These are phyloP conservation scores for Allantophomopsis cytisporea DNA, from an alignment of 2,329 filamentous ascomycete genomes.

Conservation along the genomic window DNA sequence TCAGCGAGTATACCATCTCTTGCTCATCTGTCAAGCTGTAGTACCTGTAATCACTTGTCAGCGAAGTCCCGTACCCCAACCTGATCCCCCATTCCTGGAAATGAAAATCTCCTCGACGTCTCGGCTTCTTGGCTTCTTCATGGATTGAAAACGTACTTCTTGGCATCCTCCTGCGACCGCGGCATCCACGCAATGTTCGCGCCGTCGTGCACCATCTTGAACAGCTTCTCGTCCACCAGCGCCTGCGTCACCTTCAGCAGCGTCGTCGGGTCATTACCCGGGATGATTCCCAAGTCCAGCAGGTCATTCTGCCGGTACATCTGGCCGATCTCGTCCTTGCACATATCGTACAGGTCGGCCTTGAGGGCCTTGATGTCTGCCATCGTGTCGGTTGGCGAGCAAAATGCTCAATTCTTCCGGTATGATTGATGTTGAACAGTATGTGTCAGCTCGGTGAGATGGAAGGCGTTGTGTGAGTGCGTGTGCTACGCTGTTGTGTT, in stretches of 20 bases:
- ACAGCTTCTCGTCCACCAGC: constrained; percentile 45
- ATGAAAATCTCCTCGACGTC: too few relatives aligned
- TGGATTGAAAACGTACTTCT: constrained; percentile 33
- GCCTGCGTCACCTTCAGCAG: constrained; percentile 41
- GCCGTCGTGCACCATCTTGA: constrained; percentile 31
- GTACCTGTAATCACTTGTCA: constrained; percentile 28
- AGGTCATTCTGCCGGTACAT: constrained; percentile 46
- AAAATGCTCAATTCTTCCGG: too few relatives aligned
- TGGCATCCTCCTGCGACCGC: constrained; percentile 43
- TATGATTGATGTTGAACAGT: too few relatives aligned
- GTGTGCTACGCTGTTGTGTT: too few relatives aligned
- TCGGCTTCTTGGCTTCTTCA: not conserved
- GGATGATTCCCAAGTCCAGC: constrained; percentile 40
- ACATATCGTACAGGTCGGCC: constrained; percentile 14
- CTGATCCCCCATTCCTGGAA: too few relatives aligned
- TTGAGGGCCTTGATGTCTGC: constrained; percentile 10
- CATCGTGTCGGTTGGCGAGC: too few relatives aligned
- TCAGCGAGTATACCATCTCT: constrained; percentile 73
- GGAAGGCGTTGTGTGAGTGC: too few relatives aligned
- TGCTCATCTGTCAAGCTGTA: constrained; percentile 58
- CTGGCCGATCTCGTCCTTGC: constrained; percentile 9
- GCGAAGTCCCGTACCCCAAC: not conserved
- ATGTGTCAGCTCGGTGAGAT: too few relatives aligned
- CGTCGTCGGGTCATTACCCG: constrained; percentile 37
- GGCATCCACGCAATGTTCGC: constrained; percentile 41